Evolutionary conservation across 129 eudicot species (phyloP), one percentile per base, ranked within the genome.

Genomic region (Pulicaria dysenterica): DNA sequence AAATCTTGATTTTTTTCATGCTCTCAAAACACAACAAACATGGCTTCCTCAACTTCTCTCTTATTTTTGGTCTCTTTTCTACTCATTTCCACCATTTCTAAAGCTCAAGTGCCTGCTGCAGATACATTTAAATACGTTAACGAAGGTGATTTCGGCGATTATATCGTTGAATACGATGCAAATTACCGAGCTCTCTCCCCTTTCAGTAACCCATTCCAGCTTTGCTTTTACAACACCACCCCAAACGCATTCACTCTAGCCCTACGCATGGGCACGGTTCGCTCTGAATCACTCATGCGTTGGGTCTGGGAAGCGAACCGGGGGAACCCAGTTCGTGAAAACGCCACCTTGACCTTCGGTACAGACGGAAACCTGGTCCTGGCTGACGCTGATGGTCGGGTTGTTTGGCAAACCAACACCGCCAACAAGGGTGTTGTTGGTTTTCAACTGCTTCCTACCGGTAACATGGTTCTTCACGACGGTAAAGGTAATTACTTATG

Each of bases 291-390:
- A 0, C 70, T 81, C 5, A 51, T 73, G 69, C 83, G 87, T 3
- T 87, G 87, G 89, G 89, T 87, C 7, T 87, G 92, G 89, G 89
- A 87, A 70, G 92, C 92, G 3, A 87, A 84, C 67, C 83, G 92
- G 0, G 83, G 83, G 0, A 79, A 50, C 45, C 87, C 87, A 0
- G 92, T 87, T 10, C 56, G 67, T 0, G 87, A 84, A 31, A 79
- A 84, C 19, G 89, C 89, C 47, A 87, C 89, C 44, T 54, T 84
- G 8, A 15, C 82, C 1, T 46, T 87, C 44, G 78, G 83, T 10
- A 48, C 81, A 1, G 77, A 87, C 34, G 93, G 87, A 3, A 87
- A 87, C 70, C 85, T 87, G 0, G 85, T 87, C 10, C 79, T 84
- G 3, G 87, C 85, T 1, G 83, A 84, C 12, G 43, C 84, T 31